phyloP scores from a whole-genome alignment of 2,329 filamentous ascomycete species.

The Coniochaeta sp. region DNA sequence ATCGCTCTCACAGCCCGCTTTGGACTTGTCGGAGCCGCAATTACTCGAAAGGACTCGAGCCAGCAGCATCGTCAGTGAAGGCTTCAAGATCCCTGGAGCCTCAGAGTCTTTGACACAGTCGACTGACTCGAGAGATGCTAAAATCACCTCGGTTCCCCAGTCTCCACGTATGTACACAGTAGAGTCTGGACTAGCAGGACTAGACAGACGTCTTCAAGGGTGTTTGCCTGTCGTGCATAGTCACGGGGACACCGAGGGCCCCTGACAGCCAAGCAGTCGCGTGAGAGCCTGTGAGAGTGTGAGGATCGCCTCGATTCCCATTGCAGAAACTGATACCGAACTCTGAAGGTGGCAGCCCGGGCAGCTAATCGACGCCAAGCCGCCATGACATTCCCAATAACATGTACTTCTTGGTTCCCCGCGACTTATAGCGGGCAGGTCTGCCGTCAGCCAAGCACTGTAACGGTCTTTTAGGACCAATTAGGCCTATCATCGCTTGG shows the following conservation, averaged over 20 bases:
- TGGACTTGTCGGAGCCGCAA: background rate
- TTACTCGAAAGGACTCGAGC: background rate
- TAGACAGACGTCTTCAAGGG: background rate
- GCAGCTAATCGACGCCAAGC: background rate
- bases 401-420: too few relatives aligned
- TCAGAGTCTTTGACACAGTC: too few relatives aligned
- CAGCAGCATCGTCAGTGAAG: background rate
- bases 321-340: background rate
- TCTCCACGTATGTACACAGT: too few relatives aligned
- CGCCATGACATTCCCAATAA: background rate
- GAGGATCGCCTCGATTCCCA: background rate
- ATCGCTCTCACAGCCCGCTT: background rate
- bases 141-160: too few relatives aligned
- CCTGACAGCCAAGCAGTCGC: background rate
- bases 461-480: background rate
- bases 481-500: background rate
- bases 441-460: background rate
- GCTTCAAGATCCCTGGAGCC: too few relatives aligned
- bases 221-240: background rate
- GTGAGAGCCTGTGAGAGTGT: too few relatives aligned
- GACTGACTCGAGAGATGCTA: too few relatives aligned
- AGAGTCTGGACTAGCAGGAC: background rate
- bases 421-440: too few relatives aligned
- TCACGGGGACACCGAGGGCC: background rate
- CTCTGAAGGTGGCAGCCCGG: background rate